Evolutionary conservation across 306 rosid genomes (phyloP), one percentile per base, ranked within the genome.

Genomic region (Rosa rugosa): DNA sequence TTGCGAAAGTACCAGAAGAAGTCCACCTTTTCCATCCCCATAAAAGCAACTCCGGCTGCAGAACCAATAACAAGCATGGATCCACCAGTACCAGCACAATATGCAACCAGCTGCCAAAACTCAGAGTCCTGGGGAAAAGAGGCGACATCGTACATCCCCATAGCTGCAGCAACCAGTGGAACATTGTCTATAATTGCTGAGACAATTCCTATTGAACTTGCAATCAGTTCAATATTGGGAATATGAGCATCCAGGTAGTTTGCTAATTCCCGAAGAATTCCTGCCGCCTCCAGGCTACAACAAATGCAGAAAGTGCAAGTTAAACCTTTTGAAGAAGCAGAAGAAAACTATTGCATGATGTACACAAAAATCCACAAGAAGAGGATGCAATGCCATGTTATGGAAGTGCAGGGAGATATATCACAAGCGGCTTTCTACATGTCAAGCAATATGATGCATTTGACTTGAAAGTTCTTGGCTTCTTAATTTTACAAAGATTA

Each of bases 1-100:
- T 95, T 93, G 73, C 88, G 83, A 1, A 95, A 83, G 88, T 91
- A 95, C 97, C 99, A 95, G 84, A 93, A 86, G 96, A 95, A 95
- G 73, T 95, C 91, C 83, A 95, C 97, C 79, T 90, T 95, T 84
- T 95, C 99, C 99, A 93, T 95, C 80, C 99, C 99, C 99, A 95
- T 93, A 84, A 91, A 91, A 54, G 99, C 98, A 72, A 91, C 97
- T 82, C 99, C 99, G 27, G 99, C 96, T 54, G 98, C 97, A 38
- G 98, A 95, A 76, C 99, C 99, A 80, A 91, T 91, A 72, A 95
- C 69, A 17, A 95, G 85, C 99, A 95, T 93, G 80, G 99, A 95
- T 78, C 99, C 98, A 56, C 99, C 99, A 10, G 99, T 92, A 47
- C 98, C 97, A 13, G 99, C 99, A 65, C 99, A 95, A 66, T 73